Conservation (phyloP, 2,329 filamentous ascomycete species). For the Periglandula ipomoeae region DNA sequence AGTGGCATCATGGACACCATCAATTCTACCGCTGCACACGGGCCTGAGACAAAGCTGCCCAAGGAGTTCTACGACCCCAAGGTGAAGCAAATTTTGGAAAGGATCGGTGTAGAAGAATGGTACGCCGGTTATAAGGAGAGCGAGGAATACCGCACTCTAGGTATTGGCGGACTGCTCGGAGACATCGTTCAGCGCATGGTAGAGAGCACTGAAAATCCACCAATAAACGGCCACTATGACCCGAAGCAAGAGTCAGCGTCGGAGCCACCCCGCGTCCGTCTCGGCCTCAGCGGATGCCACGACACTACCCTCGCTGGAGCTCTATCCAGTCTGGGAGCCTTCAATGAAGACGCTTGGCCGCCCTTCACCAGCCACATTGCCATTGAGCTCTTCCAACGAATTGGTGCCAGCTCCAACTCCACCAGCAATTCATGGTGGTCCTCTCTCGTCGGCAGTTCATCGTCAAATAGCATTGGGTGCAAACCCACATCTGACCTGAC, state of each 20-base stretch:
- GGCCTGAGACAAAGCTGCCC: constrained; percentile 65
- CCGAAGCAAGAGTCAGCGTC: constrained; percentile 21
- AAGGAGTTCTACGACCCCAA: constrained; percentile 78
- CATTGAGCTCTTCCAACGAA: constrained; percentile 72
- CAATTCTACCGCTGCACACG: constrained; percentile 78
- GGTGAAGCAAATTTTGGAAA: constrained; percentile 58
- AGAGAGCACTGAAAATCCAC: constrained; percentile 47
- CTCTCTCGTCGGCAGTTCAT: constrained; percentile 18
- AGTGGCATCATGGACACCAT: constrained; percentile 92
- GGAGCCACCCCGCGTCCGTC: constrained; percentile 45
- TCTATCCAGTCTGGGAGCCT: constrained; percentile 70
- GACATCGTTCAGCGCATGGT: constrained; percentile 75
- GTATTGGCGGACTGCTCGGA: constrained; percentile 76
- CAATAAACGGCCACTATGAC: constrained; percentile 45
- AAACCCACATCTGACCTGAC: constrained; percentile 48
- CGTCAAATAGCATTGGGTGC: constrained; percentile 46
- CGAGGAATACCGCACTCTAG: constrained; percentile 77
- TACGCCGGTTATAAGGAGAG: constrained; percentile 79
- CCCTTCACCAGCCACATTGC: constrained; percentile 90
- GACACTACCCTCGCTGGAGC: constrained; percentile 84
- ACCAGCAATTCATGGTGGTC: constrained; percentile 15
- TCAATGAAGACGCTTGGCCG: constrained; percentile 68
- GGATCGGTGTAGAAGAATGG: constrained; percentile 86
- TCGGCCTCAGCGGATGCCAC: constrained; percentile 79
- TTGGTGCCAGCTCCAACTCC: constrained; percentile 19